Percentiles rank a stretch among this genome's conserved stretches.
Conservation (phyloP, 192 early-diverging fungal genomes). For the Diversispora eburnea region DNA sequence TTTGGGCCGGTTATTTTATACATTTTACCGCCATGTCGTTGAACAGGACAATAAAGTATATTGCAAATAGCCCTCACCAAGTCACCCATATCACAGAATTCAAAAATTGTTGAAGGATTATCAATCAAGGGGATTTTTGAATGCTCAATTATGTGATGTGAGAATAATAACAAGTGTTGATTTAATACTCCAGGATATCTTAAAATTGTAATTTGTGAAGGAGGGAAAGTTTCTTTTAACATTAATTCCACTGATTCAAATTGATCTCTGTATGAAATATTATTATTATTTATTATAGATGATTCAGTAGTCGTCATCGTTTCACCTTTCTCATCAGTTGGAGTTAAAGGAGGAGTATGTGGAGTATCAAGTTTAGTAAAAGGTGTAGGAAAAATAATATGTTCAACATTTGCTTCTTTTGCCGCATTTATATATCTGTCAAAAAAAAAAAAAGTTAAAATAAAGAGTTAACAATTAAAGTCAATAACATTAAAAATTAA, state of each 20-base stretch:
- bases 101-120: not conserved
- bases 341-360: not conserved
- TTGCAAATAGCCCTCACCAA: not conserved
- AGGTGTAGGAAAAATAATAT: constrained; percentile 9
- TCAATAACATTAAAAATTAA: no score
- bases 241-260: constrained; percentile 5
- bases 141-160: not conserved
- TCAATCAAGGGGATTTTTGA: constrained; percentile 11
- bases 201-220: constrained; percentile 6
- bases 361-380: constrained; percentile 3
- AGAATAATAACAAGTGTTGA: not conserved
- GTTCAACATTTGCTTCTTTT: constrained; percentile 4
- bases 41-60: constrained; percentile 1
- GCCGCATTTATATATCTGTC: constrained; percentile 14
- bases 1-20: constrained; percentile 13
- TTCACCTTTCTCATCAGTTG: not conserved
- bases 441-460: not conserved
- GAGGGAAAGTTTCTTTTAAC: not conserved
- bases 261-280: not conserved
- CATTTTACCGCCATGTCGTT: constrained; percentile 6
- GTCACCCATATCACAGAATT: constrained; percentile 8
- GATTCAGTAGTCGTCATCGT: no score
- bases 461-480: not conserved
- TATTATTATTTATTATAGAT: not conserved
- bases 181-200: constrained; percentile 8